These are phyloP conservation scores for Elsinoe necatrix DNA, from an alignment of 2,329 filamentous ascomycete species.

Conservation along the genomic window DNA sequence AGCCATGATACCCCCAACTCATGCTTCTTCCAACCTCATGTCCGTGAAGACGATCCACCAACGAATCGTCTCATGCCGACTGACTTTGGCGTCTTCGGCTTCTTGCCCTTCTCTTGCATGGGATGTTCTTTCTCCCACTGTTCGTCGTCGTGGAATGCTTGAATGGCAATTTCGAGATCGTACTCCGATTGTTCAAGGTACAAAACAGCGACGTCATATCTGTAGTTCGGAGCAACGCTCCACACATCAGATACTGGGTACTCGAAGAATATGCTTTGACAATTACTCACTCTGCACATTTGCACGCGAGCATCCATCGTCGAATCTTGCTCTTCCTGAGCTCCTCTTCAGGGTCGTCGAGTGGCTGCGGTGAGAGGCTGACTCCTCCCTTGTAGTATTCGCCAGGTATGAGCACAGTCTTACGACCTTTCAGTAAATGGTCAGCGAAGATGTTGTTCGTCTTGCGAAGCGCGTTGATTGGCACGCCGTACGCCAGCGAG, in stretches of 20 bases:
- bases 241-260: conserved; percentile 30
- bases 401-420: conserved; percentile 63
- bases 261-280: neutral
- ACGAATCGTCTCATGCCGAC: conserved; percentile 32
- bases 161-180: conserved; percentile 56
- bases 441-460: conserved; percentile 65
- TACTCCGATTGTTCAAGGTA: conserved; percentile 65
- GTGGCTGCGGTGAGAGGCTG: conserved; percentile 59
- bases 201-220: conserved; percentile 61
- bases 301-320: conserved; percentile 71
- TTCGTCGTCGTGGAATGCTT: conserved; percentile 61
- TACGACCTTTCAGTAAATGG: conserved; percentile 59
- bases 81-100: conserved; percentile 28
- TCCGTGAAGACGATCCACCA: conserved; percentile 17
- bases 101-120: conserved; percentile 40
- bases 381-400: conserved; percentile 59
- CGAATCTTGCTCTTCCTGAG: conserved; percentile 60
- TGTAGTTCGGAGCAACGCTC: conserved; percentile 33
- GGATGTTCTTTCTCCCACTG: conserved; percentile 66
- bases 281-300: conserved; percentile 59
- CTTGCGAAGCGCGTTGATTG: conserved; percentile 52
- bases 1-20: neutral
- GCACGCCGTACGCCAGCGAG: conserved; percentile 63
- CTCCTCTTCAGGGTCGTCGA: conserved; percentile 69
- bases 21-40: neutral